A percentile compares a stretch with the other conserved stretches of the same genome.
phyloP scores from a whole-genome alignment of 805 yeast species.

The Candida germanica region DNA sequence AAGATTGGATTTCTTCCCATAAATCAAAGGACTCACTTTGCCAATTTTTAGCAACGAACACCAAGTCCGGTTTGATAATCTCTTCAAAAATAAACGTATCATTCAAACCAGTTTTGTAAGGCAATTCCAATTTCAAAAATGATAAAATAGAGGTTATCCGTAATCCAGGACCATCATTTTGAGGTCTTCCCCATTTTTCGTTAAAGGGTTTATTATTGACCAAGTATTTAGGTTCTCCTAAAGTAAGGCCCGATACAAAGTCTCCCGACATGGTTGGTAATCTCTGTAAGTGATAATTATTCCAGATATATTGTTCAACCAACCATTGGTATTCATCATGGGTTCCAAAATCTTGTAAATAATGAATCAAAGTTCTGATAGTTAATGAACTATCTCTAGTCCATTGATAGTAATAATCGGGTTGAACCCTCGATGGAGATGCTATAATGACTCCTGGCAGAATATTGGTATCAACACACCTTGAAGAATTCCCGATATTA shows the following conservation, averaged over 20 bases:
- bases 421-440: constrained; percentile 66
- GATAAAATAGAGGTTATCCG: constrained; percentile 63
- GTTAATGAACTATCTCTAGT: constrained; percentile 85
- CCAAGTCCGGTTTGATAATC: constrained; percentile 66
- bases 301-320: constrained; percentile 62
- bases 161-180: constrained; percentile 90
- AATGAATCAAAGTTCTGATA: constrained; percentile 58
- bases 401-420: constrained; percentile 91
- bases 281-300: constrained; percentile 60
- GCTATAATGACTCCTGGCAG: constrained; percentile 77
- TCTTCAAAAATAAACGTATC: constrained; percentile 44
- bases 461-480: constrained; percentile 23
- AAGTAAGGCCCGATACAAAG: constrained; percentile 47
- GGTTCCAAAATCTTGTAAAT: constrained; percentile 40
- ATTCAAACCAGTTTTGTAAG: constrained; percentile 10
- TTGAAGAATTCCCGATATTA: constrained; percentile 14
- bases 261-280: constrained; percentile 53
- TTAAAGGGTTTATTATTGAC: constrained; percentile 62
- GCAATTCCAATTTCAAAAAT: constrained; percentile 40
- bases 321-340: constrained; percentile 9
- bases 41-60: constrained; percentile 65
- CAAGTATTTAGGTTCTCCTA: constrained; percentile 90
- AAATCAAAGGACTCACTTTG: constrained; percentile 67
- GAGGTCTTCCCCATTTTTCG: constrained; percentile 90
- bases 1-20: constrained; percentile 84